These are phyloP conservation scores for Lophiostoma macrostomum DNA, from an alignment of 495 filamentous ascomycete genomes.

Conservation along the genomic window DNA sequence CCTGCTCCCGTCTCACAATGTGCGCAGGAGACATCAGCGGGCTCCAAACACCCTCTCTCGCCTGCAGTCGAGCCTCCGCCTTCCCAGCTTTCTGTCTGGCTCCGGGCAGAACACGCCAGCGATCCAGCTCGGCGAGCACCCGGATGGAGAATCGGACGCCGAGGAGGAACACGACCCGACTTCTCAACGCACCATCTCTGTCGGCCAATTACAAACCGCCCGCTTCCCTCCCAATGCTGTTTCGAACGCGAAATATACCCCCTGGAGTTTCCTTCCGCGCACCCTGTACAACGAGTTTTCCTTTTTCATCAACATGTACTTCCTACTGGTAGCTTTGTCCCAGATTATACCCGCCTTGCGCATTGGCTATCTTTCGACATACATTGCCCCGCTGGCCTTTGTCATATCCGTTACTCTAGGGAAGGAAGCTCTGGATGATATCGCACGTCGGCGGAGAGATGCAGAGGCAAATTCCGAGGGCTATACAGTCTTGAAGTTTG, in stretches of 20 bases:
- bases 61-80: conserved; percentile 24
- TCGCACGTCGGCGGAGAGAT: conserved; percentile 78
- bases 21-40: conserved; percentile 12
- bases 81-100: conserved; percentile 33
- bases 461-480: conserved; percentile 91
- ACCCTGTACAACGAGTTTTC: conserved; percentile 98
- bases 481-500: conserved; percentile 75
- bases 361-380: conserved; percentile 93
- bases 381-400: conserved; percentile 87
- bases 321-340: conserved; percentile 88
- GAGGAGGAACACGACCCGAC: conserved; percentile 38
- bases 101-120: conserved; percentile 12
- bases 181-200: conserved; percentile 37
- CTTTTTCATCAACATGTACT: conserved; percentile 99
- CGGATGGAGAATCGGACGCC: conserved; percentile 29
- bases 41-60: conserved; percentile 24
- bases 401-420: conserved; percentile 88
- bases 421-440: conserved; percentile 95
- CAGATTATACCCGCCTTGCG: conserved; percentile 84
- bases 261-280: conserved; percentile 87
- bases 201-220: conserved; percentile 45
- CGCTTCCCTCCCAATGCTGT: conserved; percentile 80
- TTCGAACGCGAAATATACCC: conserved; percentile 98
- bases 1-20: conserved; percentile 24
- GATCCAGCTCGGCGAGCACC: conserved; percentile 19